These are phyloP conservation scores for Termitomyces sp. DNA, from an alignment of 768 basidiomycete genomes.

Conservation along the genomic window DNA sequence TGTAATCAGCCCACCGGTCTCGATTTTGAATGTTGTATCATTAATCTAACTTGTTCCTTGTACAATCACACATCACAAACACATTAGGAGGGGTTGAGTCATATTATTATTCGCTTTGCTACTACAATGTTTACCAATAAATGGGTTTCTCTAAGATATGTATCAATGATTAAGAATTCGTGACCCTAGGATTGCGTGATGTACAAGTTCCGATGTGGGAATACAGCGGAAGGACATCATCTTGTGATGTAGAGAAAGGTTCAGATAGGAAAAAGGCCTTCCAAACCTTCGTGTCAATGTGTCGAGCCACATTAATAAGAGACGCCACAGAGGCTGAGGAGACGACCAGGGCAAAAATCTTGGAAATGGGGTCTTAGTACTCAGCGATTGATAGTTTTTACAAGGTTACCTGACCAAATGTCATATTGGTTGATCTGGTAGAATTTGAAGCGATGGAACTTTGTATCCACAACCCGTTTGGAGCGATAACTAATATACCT, in stretches of 20 bases:
- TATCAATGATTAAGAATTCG: neutral
- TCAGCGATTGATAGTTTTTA: neutral
- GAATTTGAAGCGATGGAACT: conserved; percentile 3
- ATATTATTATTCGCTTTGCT: neutral
- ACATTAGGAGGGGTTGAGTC: neutral
- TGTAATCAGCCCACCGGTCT: conserved; percentile 14
- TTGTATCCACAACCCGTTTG: conserved; percentile 9
- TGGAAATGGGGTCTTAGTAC: neutral
- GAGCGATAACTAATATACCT: conserved; percentile 2
- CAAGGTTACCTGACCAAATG: conserved; percentile 9
- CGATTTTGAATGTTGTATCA: neutral
- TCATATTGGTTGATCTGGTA: neutral
- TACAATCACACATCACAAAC: neutral
- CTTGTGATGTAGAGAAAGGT: neutral
- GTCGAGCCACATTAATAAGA: neutral
- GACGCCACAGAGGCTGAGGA: neutral
- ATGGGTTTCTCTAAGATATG: neutral
- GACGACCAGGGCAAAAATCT: neutral
- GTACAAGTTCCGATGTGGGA: neutral
- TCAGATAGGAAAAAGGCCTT: neutral
- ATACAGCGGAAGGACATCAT: neutral
- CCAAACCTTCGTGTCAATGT: neutral
- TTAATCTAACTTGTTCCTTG: neutral
- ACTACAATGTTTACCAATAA: neutral
- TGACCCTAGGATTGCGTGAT: neutral